Evolutionary conservation across 1,139 yeast genomes (phyloP), one percentile per base, ranked within the genome.

Genomic region (Candida frijolesensis): DNA sequence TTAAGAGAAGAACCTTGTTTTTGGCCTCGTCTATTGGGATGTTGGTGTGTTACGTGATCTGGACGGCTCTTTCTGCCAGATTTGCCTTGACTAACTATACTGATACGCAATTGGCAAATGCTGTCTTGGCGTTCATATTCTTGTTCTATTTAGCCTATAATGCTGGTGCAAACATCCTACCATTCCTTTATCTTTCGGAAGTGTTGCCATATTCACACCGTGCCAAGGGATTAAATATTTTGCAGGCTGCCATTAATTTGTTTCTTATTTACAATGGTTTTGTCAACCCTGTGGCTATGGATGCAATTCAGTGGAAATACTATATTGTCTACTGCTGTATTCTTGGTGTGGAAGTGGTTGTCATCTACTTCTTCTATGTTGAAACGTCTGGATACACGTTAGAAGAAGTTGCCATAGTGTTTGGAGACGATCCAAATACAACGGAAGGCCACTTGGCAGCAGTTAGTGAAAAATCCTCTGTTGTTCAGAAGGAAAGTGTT

Each of bases 201-300:
- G 65, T 76, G 52, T 66, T 74, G 57, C 80, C 81, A 8, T 76
- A 71, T 62, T 63, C 70, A 32, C 70, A 73, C 59, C 65, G 82
- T 63, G 73, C 80, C 44, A 76, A 74, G 59, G 81, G 80, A 47
- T 57, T 75, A 42, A 71, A 71, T 51, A 59, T 74, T 53, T 61
- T 62, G 57, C 59, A 64, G 44, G 56, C 70, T 34, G 58, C 65
- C 25, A 70, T 64, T 51, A 67, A 68, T 30, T 16, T 60, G 16
- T 54, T 61, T 14, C 48, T 59, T 39, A 48, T 64, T 46, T 65
- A 59, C 52, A 67, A 67, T 51, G 67, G 81, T 41, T 82, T 76
- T 60, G 84, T 81, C 48, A 81, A 81, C 59, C 81, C 86, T 5
- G 73, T 83, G 59, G 87, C 85, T 32, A 76, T 83, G 82, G 82